Evolutionary conservation across 305 asterid genomes (phyloP).

Genomic region (Rubia peregrina): DNA sequence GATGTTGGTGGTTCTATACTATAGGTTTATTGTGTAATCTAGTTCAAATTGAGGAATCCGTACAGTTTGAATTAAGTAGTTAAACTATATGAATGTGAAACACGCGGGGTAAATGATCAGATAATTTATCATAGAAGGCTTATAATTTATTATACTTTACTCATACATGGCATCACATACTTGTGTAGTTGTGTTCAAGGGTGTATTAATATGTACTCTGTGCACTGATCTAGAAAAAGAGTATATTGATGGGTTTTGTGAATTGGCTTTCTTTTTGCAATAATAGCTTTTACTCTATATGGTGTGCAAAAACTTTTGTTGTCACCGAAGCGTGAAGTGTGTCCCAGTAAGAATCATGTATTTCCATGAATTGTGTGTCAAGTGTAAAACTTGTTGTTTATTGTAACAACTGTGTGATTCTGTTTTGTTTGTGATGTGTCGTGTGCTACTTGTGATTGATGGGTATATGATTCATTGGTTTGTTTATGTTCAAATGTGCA

Average conservation of each 20-base stretch:
- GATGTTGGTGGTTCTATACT: not conserved
- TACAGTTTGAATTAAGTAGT: not conserved
- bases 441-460: too few relatives aligned
- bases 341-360: too few relatives aligned
- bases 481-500: too few relatives aligned
- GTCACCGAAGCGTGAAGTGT: too few relatives aligned
- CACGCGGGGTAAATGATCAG: constrained; percentile 20
- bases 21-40: not conserved
- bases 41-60: not conserved
- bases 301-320: too few relatives aligned
- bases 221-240: not conserved
- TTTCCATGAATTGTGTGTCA: too few relatives aligned
- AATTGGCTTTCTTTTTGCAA: too few relatives aligned
- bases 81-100: constrained; percentile 17
- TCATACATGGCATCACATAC: not conserved
- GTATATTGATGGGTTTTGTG: not conserved
- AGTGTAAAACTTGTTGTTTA: too few relatives aligned
- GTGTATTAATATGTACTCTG: not conserved
- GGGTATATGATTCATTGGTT: too few relatives aligned
- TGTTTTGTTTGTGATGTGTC: too few relatives aligned
- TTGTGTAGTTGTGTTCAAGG: not conserved
- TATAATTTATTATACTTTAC: not conserved
- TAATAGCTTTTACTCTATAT: too few relatives aligned
- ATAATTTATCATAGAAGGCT: not conserved
- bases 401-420: too few relatives aligned